Base-by-base conservation (phyloP, 176 grass and related monocot species). In the Carex littledalei region DNA sequence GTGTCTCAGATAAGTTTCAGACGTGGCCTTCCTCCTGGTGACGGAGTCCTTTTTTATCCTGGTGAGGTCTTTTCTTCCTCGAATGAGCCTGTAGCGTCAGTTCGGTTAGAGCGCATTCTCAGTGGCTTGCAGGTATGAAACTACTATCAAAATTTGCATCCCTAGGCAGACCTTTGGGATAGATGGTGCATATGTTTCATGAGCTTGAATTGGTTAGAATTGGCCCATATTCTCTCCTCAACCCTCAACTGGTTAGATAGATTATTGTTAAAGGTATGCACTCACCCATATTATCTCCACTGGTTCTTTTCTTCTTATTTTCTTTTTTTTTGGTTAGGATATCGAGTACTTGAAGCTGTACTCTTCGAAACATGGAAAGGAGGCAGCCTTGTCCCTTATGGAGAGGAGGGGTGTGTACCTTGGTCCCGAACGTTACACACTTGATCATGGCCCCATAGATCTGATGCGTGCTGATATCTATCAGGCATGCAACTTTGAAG, bases 11-110 rank as follows among this genome's bases (percentile, higher is more conserved):
- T 99, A 55, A 92, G 88, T 84, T 95, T 99, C 86, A 87, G 93
- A 37, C 93, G 91, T 53, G 96, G 96, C 20, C 96, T 99, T 84
- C 96, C 96, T 79, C 96, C 96, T 80, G 93, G 96, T 1, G 96
- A 99, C 26, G 96, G 96, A 43, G 93, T 99, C 56, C 78, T 99
- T 18, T 99, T 99, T 65, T 99, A 99, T 86, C 96, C 96, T 67
- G 91, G 96, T 62, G 91, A 99, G 91, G 93, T 95, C 17, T 99
- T 95, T 85, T 99, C 96, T 85, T 88, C 90, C 1, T 95, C 96
- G 67, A 81, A 88, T 74, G 96, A 99, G 83, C 96, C 93, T 81
- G 90, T 95, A 82, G 96, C 93, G 10, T 99, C 96, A 70, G 85
- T 86, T 67, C 89, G 93, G 53, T 89, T 99, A 62, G 96, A 99